Percentiles rank a stretch among this genome's conserved stretches.
phyloP scores from a whole-genome alignment of 805 yeast genomes.

The Peterozyma xylosa region DNA sequence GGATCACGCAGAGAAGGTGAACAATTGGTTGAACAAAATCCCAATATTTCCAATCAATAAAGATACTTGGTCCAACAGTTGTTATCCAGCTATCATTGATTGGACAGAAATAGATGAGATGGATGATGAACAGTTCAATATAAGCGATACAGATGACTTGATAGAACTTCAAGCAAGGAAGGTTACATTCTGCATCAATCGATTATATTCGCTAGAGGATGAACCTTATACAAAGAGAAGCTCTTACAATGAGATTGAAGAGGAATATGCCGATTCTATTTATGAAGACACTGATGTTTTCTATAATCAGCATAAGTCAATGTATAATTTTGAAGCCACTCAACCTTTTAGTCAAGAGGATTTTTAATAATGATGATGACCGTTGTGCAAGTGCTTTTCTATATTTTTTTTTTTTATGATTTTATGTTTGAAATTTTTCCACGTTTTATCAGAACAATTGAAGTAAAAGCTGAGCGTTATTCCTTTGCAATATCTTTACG shows the following conservation, averaged over 20 bases:
- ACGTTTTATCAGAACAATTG: too few species aligned
- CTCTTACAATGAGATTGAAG: not conserved
- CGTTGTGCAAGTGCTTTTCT: too few species aligned
- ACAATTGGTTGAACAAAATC: constrained; percentile 52
- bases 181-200: constrained; percentile 37
- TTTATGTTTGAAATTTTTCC: too few species aligned
- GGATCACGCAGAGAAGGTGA: constrained; percentile 61
- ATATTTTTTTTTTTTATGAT: too few species aligned
- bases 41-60: constrained; percentile 33
- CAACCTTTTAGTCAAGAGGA: too few species aligned
- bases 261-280: not conserved
- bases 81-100: constrained; percentile 40
- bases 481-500: too few species aligned
- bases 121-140: constrained; percentile 18
- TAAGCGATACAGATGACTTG: constrained; percentile 35
- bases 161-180: constrained; percentile 45
- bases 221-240: not conserved
- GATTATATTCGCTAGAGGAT: constrained; percentile 25
- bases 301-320: not conserved
- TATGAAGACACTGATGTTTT: not conserved
- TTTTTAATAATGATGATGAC: too few species aligned
- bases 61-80: constrained; percentile 28
- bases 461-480: too few species aligned
- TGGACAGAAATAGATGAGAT: constrained; percentile 14
- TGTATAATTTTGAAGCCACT: not conserved